These are phyloP conservation scores for Annulohypoxylon moriforme DNA, from an alignment of 495 filamentous ascomycete species.

Conservation along the genomic window DNA sequence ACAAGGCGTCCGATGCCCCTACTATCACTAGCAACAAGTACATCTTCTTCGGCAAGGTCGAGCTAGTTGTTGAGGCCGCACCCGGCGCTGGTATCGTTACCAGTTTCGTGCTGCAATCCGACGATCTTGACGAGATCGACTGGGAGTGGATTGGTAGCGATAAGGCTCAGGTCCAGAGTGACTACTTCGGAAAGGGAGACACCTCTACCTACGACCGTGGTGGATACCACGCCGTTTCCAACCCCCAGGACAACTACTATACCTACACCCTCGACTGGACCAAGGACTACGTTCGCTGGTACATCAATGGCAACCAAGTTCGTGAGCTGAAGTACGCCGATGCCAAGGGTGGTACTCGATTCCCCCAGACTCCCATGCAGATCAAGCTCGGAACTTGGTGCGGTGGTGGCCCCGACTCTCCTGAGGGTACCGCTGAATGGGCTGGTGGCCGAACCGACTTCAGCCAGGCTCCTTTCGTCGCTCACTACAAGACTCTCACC, in stretches of 20 bases:
- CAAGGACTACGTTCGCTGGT: slow-evolving; percentile 78
- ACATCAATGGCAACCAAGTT: slow-evolving; percentile 77
- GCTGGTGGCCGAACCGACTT: slow-evolving; percentile 86
- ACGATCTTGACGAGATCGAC: slow-evolving; percentile 94
- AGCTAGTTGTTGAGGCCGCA: slow-evolving; percentile 73
- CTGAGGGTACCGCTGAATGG: slow-evolving; percentile 85
- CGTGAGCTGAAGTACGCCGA: slow-evolving; percentile 73
- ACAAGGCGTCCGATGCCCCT: slow-evolving; percentile 79
- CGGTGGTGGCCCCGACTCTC: slow-evolving; percentile 76
- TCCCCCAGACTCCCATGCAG: slow-evolving; percentile 91
- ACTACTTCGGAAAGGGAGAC: slow-evolving; percentile 96
- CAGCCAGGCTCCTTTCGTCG: slow-evolving; percentile 78
- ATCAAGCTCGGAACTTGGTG: slow-evolving; percentile 89
- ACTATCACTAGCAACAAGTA: slow-evolving; percentile 75
- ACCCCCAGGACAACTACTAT: slow-evolving; percentile 74
- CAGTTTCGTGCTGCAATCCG: slow-evolving; percentile 87
- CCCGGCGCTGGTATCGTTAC: slow-evolving; percentile 79
- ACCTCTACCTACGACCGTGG: slow-evolving; percentile 79
- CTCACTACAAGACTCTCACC: slow-evolving; percentile 82
- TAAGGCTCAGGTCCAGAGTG: slow-evolving; percentile 77
- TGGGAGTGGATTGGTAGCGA: slow-evolving; percentile 84
- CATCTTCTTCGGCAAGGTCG: slow-evolving; percentile 83
- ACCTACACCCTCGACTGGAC: slow-evolving; percentile 94
- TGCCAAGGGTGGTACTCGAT: slow-evolving; percentile 71
- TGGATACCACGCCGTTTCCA: slow-evolving; percentile 69